A percentile compares a stretch with the other conserved stretches of the same genome.
phyloP scores from a whole-genome alignment of 2,329 filamentous ascomycete species.

The Ophiosphaerella narmari region DNA sequence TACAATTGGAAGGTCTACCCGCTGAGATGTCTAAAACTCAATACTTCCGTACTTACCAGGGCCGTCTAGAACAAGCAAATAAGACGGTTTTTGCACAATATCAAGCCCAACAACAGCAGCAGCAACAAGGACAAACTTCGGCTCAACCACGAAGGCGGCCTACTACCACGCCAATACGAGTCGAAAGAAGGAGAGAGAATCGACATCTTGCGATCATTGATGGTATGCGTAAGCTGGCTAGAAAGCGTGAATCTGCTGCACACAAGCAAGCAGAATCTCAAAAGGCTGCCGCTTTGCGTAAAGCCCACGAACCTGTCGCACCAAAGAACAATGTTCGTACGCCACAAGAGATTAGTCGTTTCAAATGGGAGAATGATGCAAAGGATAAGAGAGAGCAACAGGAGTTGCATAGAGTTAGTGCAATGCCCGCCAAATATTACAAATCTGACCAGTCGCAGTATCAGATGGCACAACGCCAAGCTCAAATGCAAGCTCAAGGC shows the following conservation, averaged over 20 bases:
- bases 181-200: conserved; percentile 84
- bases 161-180: conserved; percentile 76
- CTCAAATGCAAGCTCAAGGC: conserved; percentile 45
- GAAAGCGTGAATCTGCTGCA: conserved; percentile 83
- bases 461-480: conserved; percentile 44
- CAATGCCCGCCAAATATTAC: background rate
- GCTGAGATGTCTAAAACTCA: conserved; percentile 93
- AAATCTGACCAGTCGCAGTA: conserved; percentile 32
- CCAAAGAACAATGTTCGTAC: conserved; percentile 68
- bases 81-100: conserved; percentile 63
- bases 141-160: conserved; percentile 62
- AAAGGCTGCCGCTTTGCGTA: conserved; percentile 76
- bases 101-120: conserved; percentile 57
- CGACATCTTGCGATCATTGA: conserved; percentile 89
- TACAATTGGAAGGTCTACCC: conserved; percentile 86
- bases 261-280: conserved; percentile 84
- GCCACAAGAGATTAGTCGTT: conserved; percentile 85
- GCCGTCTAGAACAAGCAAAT: conserved; percentile 66
- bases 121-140: conserved; percentile 57
- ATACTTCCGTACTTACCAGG: conserved; percentile 81
- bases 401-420: conserved; percentile 57
- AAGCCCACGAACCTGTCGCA: conserved; percentile 72
- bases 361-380: conserved; percentile 86
- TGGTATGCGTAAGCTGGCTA: conserved; percentile 91
- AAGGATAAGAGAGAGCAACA: conserved; percentile 63